Evolutionary conservation across 1,284 basidiomycete species (phyloP).

Genomic region (Schizopora paradoxa): DNA sequence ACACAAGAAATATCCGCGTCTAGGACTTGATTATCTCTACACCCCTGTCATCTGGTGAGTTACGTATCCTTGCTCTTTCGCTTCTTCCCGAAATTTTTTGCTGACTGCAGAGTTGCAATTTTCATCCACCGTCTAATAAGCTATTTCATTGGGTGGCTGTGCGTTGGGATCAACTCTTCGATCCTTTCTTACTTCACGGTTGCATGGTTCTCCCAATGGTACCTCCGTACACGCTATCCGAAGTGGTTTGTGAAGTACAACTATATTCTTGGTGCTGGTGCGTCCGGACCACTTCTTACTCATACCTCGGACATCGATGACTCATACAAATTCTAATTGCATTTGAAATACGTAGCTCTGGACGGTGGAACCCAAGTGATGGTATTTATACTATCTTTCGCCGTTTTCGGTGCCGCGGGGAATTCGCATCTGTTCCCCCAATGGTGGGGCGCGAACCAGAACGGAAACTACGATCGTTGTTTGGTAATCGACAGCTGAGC

Average conservation of each 20-base stretch:
- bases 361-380: slow-evolving; percentile 34
- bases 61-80: neutral
- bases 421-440: slow-evolving; percentile 8
- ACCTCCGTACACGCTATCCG: slow-evolving; percentile 29
- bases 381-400: slow-evolving; percentile 34
- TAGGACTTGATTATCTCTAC: slow-evolving; percentile 31
- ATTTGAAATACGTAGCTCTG: slow-evolving; percentile 26
- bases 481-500: slow-evolving; percentile 3
- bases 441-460: slow-evolving; percentile 20
- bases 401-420: slow-evolving; percentile 18
- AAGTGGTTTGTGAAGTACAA: slow-evolving; percentile 32
- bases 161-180: slow-evolving; percentile 24
- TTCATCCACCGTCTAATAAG: no score
- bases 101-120: slow-evolving; percentile 20
- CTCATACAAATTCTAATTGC: no score
- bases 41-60: slow-evolving; percentile 28
- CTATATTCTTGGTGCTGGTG: slow-evolving; percentile 35
- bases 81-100: no score
- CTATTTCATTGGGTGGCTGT: slow-evolving; percentile 22
- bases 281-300: no score
- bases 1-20: slow-evolving; percentile 34
- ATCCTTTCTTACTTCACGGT: slow-evolving; percentile 24
- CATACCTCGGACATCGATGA: no score
- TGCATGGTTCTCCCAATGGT: slow-evolving; percentile 29
- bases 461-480: slow-evolving; percentile 13